phyloP scores from a whole-genome alignment of 306 rosid species.

The Cajanus cajan region DNA sequence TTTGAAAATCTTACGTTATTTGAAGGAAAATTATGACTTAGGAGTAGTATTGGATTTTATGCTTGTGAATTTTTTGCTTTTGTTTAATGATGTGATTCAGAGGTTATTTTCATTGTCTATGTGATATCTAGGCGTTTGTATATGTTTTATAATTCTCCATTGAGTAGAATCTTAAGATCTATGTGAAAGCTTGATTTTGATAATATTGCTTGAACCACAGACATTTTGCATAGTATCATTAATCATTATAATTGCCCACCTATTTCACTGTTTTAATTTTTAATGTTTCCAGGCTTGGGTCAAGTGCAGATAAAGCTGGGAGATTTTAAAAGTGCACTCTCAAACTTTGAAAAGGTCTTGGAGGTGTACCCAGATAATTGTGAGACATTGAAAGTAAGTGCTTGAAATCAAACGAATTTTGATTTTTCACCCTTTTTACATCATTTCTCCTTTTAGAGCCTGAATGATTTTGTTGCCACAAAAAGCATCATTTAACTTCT shows the following conservation, averaged over 20 bases:
- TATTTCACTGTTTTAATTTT: conserved; percentile 28
- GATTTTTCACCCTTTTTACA: conserved; percentile 8
- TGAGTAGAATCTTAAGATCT: neutral
- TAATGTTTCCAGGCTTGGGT: conserved; percentile 73
- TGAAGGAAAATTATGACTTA: neutral
- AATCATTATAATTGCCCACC: neutral
- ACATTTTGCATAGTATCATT: conserved; percentile 4
- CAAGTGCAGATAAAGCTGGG: conserved; percentile 97
- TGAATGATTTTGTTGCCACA: neutral
- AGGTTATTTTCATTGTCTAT: neutral
- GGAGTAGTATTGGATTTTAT: neutral
- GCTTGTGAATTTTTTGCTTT: neutral
- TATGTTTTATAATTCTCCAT: neutral
- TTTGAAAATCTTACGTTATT: neutral
- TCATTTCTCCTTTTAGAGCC: too few relatives aligned
- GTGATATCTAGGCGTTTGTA: neutral
- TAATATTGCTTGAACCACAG: too few relatives aligned
- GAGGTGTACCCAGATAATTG: conserved; percentile 89
- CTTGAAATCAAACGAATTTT: conserved; percentile 23
- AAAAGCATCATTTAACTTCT: neutral
- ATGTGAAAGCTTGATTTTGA: neutral
- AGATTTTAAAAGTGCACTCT: conserved; percentile 84
- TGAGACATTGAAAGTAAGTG: conserved; percentile 85
- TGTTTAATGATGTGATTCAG: neutral
- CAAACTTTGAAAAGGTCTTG: conserved; percentile 92